Conservation (phyloP, 129 eudicot genomes). For the Mikania micrantha region DNA sequence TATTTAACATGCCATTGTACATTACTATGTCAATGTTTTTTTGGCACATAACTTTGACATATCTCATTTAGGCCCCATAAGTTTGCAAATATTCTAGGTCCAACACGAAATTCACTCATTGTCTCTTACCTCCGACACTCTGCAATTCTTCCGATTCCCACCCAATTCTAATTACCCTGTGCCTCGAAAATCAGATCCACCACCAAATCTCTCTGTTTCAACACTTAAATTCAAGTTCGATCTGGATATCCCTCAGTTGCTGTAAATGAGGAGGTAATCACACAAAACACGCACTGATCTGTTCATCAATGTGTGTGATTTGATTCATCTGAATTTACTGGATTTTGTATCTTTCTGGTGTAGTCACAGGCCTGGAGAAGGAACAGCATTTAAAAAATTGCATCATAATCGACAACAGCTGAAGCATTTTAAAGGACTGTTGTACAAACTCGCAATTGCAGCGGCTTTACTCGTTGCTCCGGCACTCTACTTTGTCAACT, state of each 20-base stretch:
- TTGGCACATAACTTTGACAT: not conserved
- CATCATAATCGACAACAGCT: constrained; percentile 52
- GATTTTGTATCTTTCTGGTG: not conserved
- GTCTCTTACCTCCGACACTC: constrained; percentile 10
- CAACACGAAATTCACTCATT: not conserved
- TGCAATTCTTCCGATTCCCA: constrained; percentile 14
- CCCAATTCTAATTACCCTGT: constrained; percentile 14
- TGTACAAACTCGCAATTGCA: constrained; percentile 46
- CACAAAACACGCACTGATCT: constrained; percentile 9
- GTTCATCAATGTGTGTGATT: constrained; percentile 10
- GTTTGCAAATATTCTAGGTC: not conserved
- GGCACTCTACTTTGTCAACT: constrained; percentile 45
- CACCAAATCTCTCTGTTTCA: constrained; percentile 5
- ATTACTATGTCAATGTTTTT: too few relatives aligned
- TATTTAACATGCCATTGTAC: too few relatives aligned
- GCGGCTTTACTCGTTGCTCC: constrained; percentile 52
- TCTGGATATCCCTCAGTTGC: constrained; percentile 10
- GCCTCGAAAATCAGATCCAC: constrained; percentile 18
- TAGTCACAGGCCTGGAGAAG: constrained; percentile 35
- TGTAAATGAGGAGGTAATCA: constrained; percentile 30
- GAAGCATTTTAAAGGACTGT: constrained; percentile 63
- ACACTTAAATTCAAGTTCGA: constrained; percentile 1
- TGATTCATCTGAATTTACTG: constrained; percentile 3
- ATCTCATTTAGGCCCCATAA: constrained; percentile 9
- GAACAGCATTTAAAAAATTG: constrained; percentile 24